Conservation (phyloP, 352 stramenopile species). For the Globisporangium rhizosaccharum region DNA sequence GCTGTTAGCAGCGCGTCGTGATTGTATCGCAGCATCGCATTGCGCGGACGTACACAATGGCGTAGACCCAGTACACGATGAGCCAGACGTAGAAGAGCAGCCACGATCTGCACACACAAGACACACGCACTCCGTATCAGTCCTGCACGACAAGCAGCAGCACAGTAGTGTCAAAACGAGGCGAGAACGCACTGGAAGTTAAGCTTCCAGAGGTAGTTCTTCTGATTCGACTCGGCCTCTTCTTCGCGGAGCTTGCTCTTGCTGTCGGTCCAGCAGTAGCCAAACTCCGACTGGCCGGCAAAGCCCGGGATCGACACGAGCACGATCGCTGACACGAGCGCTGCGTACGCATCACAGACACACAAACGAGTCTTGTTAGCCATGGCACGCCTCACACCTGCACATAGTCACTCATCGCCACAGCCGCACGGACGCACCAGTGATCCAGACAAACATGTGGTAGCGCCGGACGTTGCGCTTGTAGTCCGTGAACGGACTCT, state of each 20-base stretch:
- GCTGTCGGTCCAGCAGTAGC: slow-evolving; percentile 80
- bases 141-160: neutral
- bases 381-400: neutral
- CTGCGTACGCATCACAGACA: slow-evolving; percentile 16
- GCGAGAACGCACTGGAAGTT: slow-evolving; percentile 67
- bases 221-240: slow-evolving; percentile 21
- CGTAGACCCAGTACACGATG: slow-evolving; percentile 83
- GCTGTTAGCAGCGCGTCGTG: neutral
- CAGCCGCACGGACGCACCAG: slow-evolving; percentile 25
- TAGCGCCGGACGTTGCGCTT: slow-evolving; percentile 82
- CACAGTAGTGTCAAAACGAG: neutral
- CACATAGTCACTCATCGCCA: neutral
- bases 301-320: slow-evolving; percentile 71
- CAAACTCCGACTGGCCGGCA: slow-evolving; percentile 71
- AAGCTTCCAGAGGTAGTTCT: slow-evolving; percentile 74
- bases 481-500: slow-evolving; percentile 87
- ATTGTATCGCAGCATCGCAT: neutral
- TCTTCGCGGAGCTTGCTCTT: slow-evolving; percentile 44
- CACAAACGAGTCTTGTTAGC: neutral
- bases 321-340: slow-evolving; percentile 58
- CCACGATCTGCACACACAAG: slow-evolving; percentile 48
- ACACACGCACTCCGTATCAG: neutral
- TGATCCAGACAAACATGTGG: slow-evolving; percentile 78
- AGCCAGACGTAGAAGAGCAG: slow-evolving; percentile 85
- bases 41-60: slow-evolving; percentile 48